Conservation (phyloP, 345 rosid species). For the Euphorbia peplus region DNA sequence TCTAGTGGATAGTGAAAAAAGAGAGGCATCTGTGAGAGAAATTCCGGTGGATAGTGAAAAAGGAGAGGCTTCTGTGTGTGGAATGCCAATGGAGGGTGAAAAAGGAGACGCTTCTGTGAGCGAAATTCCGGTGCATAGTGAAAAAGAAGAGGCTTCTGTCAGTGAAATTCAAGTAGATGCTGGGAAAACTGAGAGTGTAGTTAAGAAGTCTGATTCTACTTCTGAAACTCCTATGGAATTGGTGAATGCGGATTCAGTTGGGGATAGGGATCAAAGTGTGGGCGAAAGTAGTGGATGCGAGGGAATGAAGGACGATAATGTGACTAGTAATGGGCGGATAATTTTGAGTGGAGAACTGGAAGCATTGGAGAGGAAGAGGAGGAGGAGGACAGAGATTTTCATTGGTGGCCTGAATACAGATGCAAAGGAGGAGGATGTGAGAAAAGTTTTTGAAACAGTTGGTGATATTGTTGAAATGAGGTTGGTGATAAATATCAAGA, state of each 20-base stretch:
- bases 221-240: conserved; percentile 1
- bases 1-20: neutral
- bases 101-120: neutral
- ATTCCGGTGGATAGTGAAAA: neutral
- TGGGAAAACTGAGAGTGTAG: neutral
- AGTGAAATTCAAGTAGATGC: neutral
- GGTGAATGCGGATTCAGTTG: neutral
- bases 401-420: conserved; percentile 29
- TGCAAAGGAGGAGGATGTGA: conserved; percentile 26
- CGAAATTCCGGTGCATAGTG: neutral
- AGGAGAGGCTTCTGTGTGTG: no score
- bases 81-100: neutral
- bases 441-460: conserved; percentile 27
- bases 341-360: conserved; percentile 29
- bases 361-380: conserved; percentile 26
- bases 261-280: conserved; percentile 8
- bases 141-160: neutral
- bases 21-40: neutral
- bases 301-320: conserved; percentile 6
- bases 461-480: conserved; percentile 28
- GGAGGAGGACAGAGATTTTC: conserved; percentile 31
- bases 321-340: conserved; percentile 10
- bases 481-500: conserved; percentile 11
- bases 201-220: neutral
- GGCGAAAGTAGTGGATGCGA: neutral